These are phyloP conservation scores for Globisporangium yorkense DNA, from an alignment of 352 stramenopile genomes.

Conservation along the genomic window DNA sequence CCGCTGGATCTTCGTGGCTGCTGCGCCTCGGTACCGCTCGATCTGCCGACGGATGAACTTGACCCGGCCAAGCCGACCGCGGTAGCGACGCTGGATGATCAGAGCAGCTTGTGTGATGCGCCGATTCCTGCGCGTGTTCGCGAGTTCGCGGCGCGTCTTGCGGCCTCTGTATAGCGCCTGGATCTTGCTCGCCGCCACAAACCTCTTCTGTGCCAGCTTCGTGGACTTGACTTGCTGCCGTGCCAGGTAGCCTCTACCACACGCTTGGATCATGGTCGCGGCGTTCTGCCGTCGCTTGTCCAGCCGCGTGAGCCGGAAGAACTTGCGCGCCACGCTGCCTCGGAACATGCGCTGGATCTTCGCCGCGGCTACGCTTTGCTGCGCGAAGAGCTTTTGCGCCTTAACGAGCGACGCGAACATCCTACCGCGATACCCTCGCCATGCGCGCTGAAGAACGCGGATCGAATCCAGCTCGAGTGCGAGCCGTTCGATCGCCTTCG, in stretches of 20 bases:
- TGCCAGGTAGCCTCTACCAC: slow-evolving; percentile 34
- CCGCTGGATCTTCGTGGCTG: slow-evolving; percentile 51
- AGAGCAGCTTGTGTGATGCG: slow-evolving; percentile 37
- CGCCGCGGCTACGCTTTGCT: slow-evolving; percentile 31
- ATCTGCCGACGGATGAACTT: slow-evolving; percentile 56
- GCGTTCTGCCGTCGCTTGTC: slow-evolving; percentile 33
- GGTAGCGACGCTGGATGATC: slow-evolving; percentile 65
- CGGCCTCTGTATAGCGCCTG: slow-evolving; percentile 57
- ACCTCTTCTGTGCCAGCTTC: slow-evolving; percentile 16
- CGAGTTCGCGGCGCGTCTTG: slow-evolving; percentile 33
- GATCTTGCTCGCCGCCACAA: slow-evolving; percentile 41
- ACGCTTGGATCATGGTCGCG: slow-evolving; percentile 45
- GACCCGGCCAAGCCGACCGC: slow-evolving; percentile 55
- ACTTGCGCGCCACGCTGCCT: slow-evolving; percentile 48
- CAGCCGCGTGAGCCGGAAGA: slow-evolving; percentile 51
- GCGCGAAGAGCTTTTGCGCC: slow-evolving; percentile 29
- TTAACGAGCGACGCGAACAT: slow-evolving; percentile 42
- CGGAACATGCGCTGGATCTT: slow-evolving; percentile 64
- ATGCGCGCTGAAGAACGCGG: slow-evolving; percentile 52
- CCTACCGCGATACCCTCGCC: slow-evolving; percentile 38
- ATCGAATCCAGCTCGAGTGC: slow-evolving; percentile 45
- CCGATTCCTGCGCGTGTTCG: slow-evolving; percentile 13
- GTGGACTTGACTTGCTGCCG: slow-evolving; percentile 19
- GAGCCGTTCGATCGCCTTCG: slow-evolving; percentile 45
- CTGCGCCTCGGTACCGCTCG: slow-evolving; percentile 35